Evolutionary conservation across 2,329 filamentous ascomycete genomes (phyloP).

Genomic region (Botryotinia calthae): DNA sequence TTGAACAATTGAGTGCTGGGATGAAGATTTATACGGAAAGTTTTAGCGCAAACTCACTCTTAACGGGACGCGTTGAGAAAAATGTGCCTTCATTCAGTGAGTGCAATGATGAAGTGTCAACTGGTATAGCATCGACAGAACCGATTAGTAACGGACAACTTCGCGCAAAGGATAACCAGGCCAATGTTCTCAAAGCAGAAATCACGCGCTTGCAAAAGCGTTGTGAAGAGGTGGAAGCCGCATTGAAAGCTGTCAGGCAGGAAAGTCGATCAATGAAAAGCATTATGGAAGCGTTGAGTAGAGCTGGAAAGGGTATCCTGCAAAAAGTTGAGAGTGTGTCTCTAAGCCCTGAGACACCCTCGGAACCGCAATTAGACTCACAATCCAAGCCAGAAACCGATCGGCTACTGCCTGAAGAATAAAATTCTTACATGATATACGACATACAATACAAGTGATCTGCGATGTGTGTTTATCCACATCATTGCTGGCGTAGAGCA

Average conservation of each 20-base stretch:
- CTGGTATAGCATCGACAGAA: conserved; percentile 10
- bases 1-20: conserved; percentile 27
- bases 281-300: conserved; percentile 31
- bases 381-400: not conserved
- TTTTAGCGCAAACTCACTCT: not conserved
- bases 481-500: not conserved
- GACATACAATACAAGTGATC: not conserved
- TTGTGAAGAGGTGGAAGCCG: conserved; percentile 32
- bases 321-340: conserved; percentile 16
- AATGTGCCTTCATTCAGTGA: not conserved
- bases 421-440: not conserved
- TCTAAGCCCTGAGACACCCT: not conserved
- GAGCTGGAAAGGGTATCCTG: conserved; percentile 23
- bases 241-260: conserved; percentile 31
- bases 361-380: not conserved
- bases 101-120: conserved; percentile 23
- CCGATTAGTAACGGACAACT: not conserved
- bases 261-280: conserved; percentile 34
- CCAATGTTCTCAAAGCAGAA: conserved; percentile 30
- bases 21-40: not conserved
- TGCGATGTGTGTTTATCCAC: not conserved
- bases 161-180: conserved; percentile 19
- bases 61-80: not conserved
- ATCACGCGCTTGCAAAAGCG: conserved; percentile 31
- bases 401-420: not conserved